Percentiles rank a stretch among this genome's conserved stretches.
Conservation (phyloP, 345 rosid genomes). For the Populus euphratica region DNA sequence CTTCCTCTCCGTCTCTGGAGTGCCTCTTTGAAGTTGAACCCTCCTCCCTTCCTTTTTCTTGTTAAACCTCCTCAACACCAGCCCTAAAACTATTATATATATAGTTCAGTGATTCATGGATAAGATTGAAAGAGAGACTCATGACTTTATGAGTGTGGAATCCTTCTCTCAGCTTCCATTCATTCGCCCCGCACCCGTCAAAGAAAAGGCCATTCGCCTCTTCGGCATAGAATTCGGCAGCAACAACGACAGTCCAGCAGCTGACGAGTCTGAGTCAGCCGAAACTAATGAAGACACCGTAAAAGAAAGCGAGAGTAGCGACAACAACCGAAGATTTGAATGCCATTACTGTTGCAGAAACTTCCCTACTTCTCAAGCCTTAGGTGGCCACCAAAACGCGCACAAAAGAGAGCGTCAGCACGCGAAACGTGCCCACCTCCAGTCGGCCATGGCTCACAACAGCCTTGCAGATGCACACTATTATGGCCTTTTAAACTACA, state of each 20-base stretch:
- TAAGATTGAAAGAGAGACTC: constrained; percentile 38
- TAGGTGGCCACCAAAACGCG: constrained; percentile 99
- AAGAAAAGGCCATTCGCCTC: constrained; percentile 68
- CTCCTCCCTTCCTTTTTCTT: background rate
- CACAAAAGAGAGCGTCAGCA: constrained; percentile 97
- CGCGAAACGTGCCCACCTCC: constrained; percentile 78
- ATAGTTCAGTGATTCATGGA: constrained; percentile 23
- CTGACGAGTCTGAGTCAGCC: constrained; percentile 27
- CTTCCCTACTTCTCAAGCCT: constrained; percentile 98
- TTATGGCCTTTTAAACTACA: constrained; percentile 58
- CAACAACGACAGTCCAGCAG: constrained; percentile 9
- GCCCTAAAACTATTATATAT: background rate
- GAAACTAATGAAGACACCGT: constrained; percentile 38
- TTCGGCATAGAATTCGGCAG: constrained; percentile 75
- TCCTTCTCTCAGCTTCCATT: constrained; percentile 53
- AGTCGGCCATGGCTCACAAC: constrained; percentile 59
- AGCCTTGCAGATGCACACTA: constrained; percentile 49
- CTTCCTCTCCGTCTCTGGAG: background rate
- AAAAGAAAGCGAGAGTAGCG: constrained; percentile 36
- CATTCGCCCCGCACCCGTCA: constrained; percentile 58
- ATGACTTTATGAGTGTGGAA: constrained; percentile 49
- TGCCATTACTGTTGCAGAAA: constrained; percentile 94
- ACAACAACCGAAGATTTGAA: constrained; percentile 66
- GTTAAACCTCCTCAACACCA: background rate
- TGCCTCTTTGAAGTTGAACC: background rate